These are phyloP conservation scores for Cryptococcus floricola DNA, from an alignment of 1,284 basidiomycete species.

Conservation along the genomic window DNA sequence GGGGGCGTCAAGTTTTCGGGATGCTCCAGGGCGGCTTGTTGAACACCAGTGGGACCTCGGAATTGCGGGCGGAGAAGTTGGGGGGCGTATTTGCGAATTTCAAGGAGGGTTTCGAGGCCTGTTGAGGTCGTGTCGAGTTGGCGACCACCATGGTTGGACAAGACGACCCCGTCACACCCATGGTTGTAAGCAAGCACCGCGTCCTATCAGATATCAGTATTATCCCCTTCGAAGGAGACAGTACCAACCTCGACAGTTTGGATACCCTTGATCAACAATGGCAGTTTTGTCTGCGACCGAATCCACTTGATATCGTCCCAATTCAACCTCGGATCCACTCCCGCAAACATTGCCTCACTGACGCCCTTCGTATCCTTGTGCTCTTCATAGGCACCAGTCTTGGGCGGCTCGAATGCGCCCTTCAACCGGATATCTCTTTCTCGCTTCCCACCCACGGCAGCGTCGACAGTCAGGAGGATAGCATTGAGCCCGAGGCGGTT, in stretches of 20 bases:
- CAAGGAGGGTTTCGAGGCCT: slow-evolving; percentile 72
- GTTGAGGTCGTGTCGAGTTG: slow-evolving; percentile 56
- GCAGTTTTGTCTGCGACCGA: slow-evolving; percentile 66
- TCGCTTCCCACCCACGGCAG: slow-evolving; percentile 76
- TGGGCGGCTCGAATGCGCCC: slow-evolving; percentile 45
- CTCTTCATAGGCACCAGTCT: slow-evolving; percentile 39
- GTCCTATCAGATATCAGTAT: slow-evolving; percentile 30
- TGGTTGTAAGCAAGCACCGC: slow-evolving; percentile 50
- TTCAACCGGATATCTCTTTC: slow-evolving; percentile 63
- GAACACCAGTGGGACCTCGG: slow-evolving; percentile 34
- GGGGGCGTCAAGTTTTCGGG: slow-evolving; percentile 64
- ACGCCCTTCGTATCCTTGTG: slow-evolving; percentile 36
- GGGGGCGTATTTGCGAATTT: slow-evolving; percentile 55
- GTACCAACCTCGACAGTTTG: slow-evolving; percentile 49
- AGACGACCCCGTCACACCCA: slow-evolving; percentile 51
- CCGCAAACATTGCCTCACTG: slow-evolving; percentile 42
- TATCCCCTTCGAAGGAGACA: background rate
- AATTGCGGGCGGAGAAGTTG: slow-evolving; percentile 40
- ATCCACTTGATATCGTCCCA: slow-evolving; percentile 51
- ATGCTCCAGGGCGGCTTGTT: slow-evolving; percentile 52
- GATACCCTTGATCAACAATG: slow-evolving; percentile 77
- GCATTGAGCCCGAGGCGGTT: slow-evolving; percentile 62
- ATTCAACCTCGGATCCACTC: slow-evolving; percentile 41
- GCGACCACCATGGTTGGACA: slow-evolving; percentile 55
- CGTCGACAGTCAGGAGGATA: slow-evolving; percentile 88